A percentile compares a stretch with the other conserved stretches of the same genome.
Conservation (phyloP, 2,329 filamentous ascomycete genomes). For the Ophiostoma himal-ulmi region DNA sequence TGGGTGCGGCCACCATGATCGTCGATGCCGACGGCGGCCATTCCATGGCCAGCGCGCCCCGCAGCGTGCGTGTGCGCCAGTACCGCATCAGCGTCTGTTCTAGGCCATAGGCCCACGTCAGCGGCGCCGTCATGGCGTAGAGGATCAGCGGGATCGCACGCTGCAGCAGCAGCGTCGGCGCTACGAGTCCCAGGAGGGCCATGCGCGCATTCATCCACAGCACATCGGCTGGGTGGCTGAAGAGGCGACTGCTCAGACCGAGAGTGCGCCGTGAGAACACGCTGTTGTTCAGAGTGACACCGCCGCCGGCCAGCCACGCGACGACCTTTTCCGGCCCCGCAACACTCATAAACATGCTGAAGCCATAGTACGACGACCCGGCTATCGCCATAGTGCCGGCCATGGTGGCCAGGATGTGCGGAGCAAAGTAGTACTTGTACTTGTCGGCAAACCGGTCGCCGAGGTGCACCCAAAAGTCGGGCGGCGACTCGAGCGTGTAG, state of each 20-base stretch:
- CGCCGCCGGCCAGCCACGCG: constrained; percentile 35
- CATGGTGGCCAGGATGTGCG: constrained; percentile 61
- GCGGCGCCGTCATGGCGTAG: constrained; percentile 40
- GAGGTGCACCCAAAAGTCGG: constrained; percentile 64
- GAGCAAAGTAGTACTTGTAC: constrained; percentile 46
- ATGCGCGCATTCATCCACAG: constrained; percentile 27
- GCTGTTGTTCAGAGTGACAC: not conserved
- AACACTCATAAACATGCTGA: constrained; percentile 46
- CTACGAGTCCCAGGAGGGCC: constrained; percentile 40
- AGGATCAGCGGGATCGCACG: constrained; percentile 41
- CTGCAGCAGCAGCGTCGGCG: constrained; percentile 41
- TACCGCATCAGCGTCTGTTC: constrained; percentile 41
- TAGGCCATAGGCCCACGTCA: constrained; percentile 42
- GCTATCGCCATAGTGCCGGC: constrained; percentile 47
- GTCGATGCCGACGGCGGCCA: constrained; percentile 53
- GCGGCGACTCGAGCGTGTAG: constrained; percentile 61
- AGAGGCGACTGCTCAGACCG: not conserved
- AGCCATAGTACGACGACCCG: constrained; percentile 50
- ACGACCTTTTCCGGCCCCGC: constrained; percentile 44
- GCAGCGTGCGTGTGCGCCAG: constrained; percentile 27
- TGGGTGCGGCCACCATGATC: constrained; percentile 46
- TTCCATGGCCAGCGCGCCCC: not conserved
- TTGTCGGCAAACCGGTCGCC: constrained; percentile 53
- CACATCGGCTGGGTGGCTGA: constrained; percentile 20
- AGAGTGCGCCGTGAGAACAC: not conserved